Evolutionary conservation across 345 rosid species (phyloP).

Genomic region (Melaleuca alternifolia): DNA sequence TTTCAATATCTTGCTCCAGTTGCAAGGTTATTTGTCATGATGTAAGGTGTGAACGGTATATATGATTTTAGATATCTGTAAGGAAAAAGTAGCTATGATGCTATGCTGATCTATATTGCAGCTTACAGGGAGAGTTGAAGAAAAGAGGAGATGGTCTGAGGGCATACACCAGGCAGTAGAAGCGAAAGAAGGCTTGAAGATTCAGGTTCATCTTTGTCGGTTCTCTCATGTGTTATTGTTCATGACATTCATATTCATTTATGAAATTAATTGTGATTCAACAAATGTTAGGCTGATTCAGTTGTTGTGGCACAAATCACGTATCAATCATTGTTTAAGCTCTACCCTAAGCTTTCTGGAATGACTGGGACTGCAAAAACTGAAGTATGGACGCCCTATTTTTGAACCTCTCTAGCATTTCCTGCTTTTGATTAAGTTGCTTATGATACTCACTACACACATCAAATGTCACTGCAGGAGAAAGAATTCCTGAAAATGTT

Average conservation of each 20-base stretch:
- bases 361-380: conserved; percentile 99
- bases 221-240: neutral
- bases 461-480: conserved; percentile 40
- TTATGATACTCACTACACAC: neutral
- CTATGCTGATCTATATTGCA: conserved; percentile 15
- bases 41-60: neutral
- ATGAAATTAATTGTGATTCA: neutral
- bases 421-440: neutral
- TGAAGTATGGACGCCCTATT: conserved; percentile 40
- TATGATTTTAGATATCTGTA: neutral
- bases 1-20: neutral
- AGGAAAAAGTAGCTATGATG: neutral
- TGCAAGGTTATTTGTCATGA: neutral
- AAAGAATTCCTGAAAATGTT: conserved; percentile 92
- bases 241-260: neutral
- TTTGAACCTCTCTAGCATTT: neutral
- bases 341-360: conserved; percentile 91
- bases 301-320: conserved; percentile 97
- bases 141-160: conserved; percentile 94
- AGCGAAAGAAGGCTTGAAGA: conserved; percentile 91
- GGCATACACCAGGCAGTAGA: conserved; percentile 98
- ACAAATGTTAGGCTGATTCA: conserved; percentile 67
- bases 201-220: conserved; percentile 41
- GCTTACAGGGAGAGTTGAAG: conserved; percentile 98
- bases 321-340: conserved; percentile 92